These are phyloP conservation scores for Mitragyna speciosa DNA, from an alignment of 257 asterid species.

Conservation along the genomic window DNA sequence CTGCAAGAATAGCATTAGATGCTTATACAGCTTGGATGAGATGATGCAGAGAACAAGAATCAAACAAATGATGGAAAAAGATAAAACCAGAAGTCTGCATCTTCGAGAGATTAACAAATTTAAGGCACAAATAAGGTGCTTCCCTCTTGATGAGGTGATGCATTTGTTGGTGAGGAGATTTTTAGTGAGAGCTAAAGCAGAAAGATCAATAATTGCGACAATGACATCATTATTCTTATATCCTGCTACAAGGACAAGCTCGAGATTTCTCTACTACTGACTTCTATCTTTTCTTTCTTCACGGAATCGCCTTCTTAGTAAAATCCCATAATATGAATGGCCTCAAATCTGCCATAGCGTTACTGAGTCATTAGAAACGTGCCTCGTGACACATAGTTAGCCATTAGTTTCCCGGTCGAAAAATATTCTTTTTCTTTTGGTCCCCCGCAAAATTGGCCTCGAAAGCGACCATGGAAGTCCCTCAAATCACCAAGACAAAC, in stretches of 20 bases:
- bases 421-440: not conserved
- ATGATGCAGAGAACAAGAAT: not conserved
- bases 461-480: not conserved
- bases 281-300: not conserved
- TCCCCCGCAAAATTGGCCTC: not conserved
- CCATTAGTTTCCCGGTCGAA: not conserved
- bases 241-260: not conserved
- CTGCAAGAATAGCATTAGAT: slow-evolving; percentile 1
- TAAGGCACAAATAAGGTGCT: not conserved
- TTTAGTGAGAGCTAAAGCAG: not conserved
- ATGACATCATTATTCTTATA: not conserved
- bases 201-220: not conserved
- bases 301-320: not conserved
- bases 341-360: not conserved
- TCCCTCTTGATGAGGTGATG: not conserved
- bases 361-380: too few relatives aligned
- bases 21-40: not conserved
- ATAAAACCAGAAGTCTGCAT: not conserved
- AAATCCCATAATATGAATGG: not conserved
- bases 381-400: too few relatives aligned
- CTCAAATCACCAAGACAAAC: not conserved
- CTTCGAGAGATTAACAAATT: not conserved
- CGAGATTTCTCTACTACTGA: not conserved
- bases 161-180: not conserved
- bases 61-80: not conserved